These are phyloP conservation scores for Triticum turgidum DNA, from an alignment of 176 grass and related monocot genomes.

Conservation along the genomic window DNA sequence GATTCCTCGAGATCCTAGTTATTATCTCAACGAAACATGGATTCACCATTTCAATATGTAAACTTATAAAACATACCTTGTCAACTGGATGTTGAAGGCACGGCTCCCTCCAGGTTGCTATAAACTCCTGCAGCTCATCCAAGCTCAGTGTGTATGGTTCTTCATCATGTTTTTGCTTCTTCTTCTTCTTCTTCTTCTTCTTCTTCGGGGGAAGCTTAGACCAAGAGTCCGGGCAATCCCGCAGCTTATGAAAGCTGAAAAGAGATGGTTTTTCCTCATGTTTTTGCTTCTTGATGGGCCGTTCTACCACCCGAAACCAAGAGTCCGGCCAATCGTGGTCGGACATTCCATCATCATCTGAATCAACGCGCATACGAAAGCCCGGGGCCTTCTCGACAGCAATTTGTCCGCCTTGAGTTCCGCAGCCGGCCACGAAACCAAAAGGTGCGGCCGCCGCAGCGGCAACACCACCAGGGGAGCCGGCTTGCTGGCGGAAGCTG, in stretches of 20 bases:
- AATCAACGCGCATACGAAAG: constrained; percentile 9
- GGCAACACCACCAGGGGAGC: neutral
- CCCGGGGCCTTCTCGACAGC: neutral
- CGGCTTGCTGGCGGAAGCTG: neutral
- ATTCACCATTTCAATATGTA: neutral
- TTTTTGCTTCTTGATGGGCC: neutral
- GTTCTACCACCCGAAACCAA: neutral
- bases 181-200: neutral
- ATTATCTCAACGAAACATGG: neutral
- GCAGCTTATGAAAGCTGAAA: too few species aligned
- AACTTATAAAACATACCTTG: neutral
- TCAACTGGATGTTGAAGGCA: constrained; percentile 3
- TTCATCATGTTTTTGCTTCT: neutral
- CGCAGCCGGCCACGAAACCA: neutral
- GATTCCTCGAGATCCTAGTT: neutral
- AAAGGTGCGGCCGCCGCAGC: neutral
- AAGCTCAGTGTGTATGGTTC: neutral
- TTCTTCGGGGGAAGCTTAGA: neutral
- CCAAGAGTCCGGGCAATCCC: neutral
- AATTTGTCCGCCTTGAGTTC: neutral
- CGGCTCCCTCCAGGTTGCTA: neutral
- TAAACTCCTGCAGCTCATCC: neutral
- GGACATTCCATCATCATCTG: constrained; percentile 18
- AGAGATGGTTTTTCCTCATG: too few species aligned
- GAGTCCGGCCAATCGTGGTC: neutral